phyloP scores from a whole-genome alignment of 2,329 filamentous ascomycete species.

The Microcyclospora pomicola region DNA sequence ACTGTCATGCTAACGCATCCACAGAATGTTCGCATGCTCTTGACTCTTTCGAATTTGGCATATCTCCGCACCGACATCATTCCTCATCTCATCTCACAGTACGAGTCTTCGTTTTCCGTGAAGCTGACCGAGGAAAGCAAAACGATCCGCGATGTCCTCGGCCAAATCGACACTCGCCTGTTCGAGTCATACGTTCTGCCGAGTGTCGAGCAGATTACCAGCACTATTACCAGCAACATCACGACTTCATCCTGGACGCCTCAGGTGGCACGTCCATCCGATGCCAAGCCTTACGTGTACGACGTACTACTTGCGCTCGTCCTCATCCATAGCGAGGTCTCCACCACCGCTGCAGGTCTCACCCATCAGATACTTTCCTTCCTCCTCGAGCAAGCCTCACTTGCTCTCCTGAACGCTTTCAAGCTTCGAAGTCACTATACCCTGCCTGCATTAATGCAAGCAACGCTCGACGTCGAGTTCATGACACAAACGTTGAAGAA shows the following conservation, averaged over 20 bases:
- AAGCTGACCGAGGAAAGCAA: slow-evolving; percentile 89
- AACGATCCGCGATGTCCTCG: slow-evolving; percentile 78
- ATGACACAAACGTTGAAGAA: slow-evolving; percentile 83
- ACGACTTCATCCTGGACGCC: slow-evolving; percentile 59
- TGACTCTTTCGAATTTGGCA: slow-evolving; percentile 87
- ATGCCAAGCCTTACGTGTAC: slow-evolving; percentile 82
- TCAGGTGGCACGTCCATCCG: slow-evolving; percentile 43
- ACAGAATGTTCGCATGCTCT: slow-evolving; percentile 59
- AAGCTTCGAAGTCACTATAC: slow-evolving; percentile 49
- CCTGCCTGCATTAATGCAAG: slow-evolving; percentile 81
- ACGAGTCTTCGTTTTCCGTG: slow-evolving; percentile 86
- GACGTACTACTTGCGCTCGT: slow-evolving; percentile 73
- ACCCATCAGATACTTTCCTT: slow-evolving; percentile 72
- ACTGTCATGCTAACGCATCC: background rate
- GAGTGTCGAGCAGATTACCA: slow-evolving; percentile 51
- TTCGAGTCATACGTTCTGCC: slow-evolving; percentile 87
- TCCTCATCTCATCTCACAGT: slow-evolving; percentile 77
- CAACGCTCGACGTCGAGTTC: slow-evolving; percentile 93
- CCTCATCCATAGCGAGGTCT: slow-evolving; percentile 32
- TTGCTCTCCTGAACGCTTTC: slow-evolving; percentile 73
- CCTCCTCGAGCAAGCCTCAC: slow-evolving; percentile 68
- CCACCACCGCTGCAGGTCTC: slow-evolving; percentile 49
- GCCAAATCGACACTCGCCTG: slow-evolving; percentile 77
- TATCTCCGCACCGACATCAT: slow-evolving; percentile 69
- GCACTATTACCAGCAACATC: slow-evolving; percentile 62